Base-by-base conservation (phyloP, 148 eudicot genomes). In the Beta vulgaris region DNA sequence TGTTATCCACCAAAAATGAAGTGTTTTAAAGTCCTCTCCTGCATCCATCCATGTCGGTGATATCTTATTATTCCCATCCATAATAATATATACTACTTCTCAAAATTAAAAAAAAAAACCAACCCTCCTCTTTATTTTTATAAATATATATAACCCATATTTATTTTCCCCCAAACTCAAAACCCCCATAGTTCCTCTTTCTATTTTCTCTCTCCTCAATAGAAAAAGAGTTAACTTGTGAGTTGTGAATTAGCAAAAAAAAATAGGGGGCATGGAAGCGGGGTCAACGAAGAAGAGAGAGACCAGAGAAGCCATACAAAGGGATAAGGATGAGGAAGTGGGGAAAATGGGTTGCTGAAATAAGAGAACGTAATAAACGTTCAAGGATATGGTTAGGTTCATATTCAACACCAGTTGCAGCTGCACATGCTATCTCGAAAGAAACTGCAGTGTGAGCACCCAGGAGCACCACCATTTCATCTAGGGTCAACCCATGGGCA, bases 341-440 rank as follows among this genome's bases (percentile, higher is more conserved):
- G 98, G 98, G 98, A 0, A 93, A 93, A 64, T 93, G 98, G 98
- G 98, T 93, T 0, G 98, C 98, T 1, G 98, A 94, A 81, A 94
- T 94, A 35, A 36, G 98, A 35, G 97, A 94, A 48, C 98, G 97
- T 0, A 94, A 94, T 81, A 94, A 94, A 65, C 83, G 98, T 8
- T 85, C 98, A 0, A 70, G 98, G n/a, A 91, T 94, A 3, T 91
- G 98, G 98, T 58, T 94, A 2, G 98, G 98, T 1, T 94, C 98
- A 0, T 94, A 94, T 73, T 67, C 89, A 0, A 86, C 97, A 0
- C 89, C 98, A 0, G 81, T 91, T 6, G 97, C 96, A 16, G 98
- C 97, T 2, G 98, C 98, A 7, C 60, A 80, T 7, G 44, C 82
- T 60, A 35, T 80, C 78, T 23, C 37, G 70, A 49, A 80, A 74